phyloP scores from a whole-genome alignment of 805 yeast species.

The Pichia nakasei region DNA sequence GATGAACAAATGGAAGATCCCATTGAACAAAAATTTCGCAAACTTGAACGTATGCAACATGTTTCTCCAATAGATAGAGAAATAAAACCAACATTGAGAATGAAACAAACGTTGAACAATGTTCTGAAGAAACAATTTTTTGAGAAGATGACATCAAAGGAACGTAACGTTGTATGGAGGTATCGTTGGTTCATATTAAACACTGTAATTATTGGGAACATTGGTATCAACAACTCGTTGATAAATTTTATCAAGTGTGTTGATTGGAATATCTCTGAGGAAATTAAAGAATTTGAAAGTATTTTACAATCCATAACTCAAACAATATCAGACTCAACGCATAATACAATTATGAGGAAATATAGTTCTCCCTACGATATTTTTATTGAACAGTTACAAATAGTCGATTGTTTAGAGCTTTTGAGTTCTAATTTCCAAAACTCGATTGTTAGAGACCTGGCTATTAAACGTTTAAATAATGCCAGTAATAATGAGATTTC shows the following conservation, averaged over 20 bases:
- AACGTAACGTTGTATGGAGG: constrained; percentile 84
- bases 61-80: constrained; percentile 73
- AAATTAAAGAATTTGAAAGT: constrained; percentile 62
- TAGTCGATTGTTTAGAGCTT: constrained; percentile 52
- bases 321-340: neutral
- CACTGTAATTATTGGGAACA: constrained; percentile 30
- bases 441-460: constrained; percentile 70
- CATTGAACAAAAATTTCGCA: constrained; percentile 78
- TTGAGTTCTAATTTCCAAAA: constrained; percentile 72
- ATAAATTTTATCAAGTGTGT: constrained; percentile 76
- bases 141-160: constrained; percentile 69
- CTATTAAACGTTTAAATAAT: constrained; percentile 70
- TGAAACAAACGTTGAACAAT: constrained; percentile 60
- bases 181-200: constrained; percentile 74
- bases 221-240: constrained; percentile 29
- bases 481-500: constrained; percentile 78
- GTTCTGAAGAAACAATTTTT: constrained; percentile 78
- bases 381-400: constrained; percentile 26
- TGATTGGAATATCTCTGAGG: constrained; percentile 79
- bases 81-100: constrained; percentile 77
- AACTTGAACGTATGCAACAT: constrained; percentile 75
- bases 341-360: constrained; percentile 1
- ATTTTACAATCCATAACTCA: constrained; percentile 23
- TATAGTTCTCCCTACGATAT: constrained; percentile 16
- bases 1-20: constrained; percentile 53